Evolutionary conservation across 495 filamentous ascomycete genomes (phyloP), one percentile per base, ranked within the genome.

Genomic region (Neurospora intermedia): DNA sequence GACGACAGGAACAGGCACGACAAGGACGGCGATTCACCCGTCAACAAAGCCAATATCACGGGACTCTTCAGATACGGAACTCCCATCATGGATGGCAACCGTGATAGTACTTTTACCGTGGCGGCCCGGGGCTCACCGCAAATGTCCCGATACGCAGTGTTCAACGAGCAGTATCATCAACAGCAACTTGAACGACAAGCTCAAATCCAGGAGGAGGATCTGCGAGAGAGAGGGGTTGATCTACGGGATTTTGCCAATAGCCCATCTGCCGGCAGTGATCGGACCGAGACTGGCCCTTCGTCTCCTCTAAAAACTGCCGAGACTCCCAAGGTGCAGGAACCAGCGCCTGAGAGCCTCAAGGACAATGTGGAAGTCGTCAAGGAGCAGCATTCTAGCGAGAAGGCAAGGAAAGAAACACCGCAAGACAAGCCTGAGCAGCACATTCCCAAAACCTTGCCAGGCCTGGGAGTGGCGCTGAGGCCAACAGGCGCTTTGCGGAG

Each of bases 221-320:
- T 80, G 40, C 85, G 86, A 2, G 87, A 88, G 73, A 88, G 87
- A 77, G 87, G 86, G 43, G 81, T 88, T 23, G 82, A 87, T 76
- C 78, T 86, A n/a, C 81, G 80, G 16, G 83, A 84, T 43, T 81
- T 74, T 78, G 66, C 71, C 11, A 66, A 66, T 66, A 66, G 54
- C 27, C 54, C 54, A 1, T 66, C 54, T 8, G 54, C 54, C 0
- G 54, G 54, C 27, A 66, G 54, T 35, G 54, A 66, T 38, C 27
- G 54, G 54, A 66, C 54, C 27, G 54, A 35, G 27, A 66, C 54
- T 18, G 54, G 54, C 16, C 54, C 54, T 35, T 62, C 54, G 27
- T 62, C 54, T 62, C 54, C 54, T 62, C 27, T 18, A 27, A 66
- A 23, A 62, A 62, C 13, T 31, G 23, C 23, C 2, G 54, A 15